Evolutionary conservation across 306 rosid genomes (phyloP).

Genomic region (Cicer pinnatifidum): DNA sequence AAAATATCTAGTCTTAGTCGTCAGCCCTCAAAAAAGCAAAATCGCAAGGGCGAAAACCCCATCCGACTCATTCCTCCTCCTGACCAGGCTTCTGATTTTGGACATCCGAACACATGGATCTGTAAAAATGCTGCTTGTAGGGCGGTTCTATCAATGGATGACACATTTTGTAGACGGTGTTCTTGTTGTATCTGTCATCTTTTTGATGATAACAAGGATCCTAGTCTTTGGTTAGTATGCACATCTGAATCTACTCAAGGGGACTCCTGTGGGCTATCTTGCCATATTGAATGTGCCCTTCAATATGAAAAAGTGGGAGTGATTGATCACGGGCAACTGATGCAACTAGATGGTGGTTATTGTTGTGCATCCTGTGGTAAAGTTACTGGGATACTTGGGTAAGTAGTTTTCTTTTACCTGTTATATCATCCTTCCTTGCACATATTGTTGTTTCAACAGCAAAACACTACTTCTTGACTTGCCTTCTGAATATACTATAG

Average conservation of each 20-base stretch:
- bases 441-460: slow-evolving; percentile 15
- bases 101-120: slow-evolving; percentile 72
- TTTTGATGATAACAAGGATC: slow-evolving; percentile 95
- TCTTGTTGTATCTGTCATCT: slow-evolving; percentile 94
- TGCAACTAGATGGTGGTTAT: slow-evolving; percentile 96
- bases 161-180: slow-evolving; percentile 89
- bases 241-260: slow-evolving; percentile 71
- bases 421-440: slow-evolving; percentile 31
- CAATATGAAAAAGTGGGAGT: slow-evolving; percentile 84
- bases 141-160: slow-evolving; percentile 79
- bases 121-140: slow-evolving; percentile 95
- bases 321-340: slow-evolving; percentile 86
- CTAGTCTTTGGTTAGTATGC: slow-evolving; percentile 97
- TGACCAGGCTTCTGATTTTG: slow-evolving; percentile 72
- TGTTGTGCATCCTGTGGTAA: slow-evolving; percentile 96
- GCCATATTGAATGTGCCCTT: slow-evolving; percentile 95
- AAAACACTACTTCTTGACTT: slow-evolving; percentile 28
- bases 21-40: slow-evolving; percentile 70
- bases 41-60: slow-evolving; percentile 82
- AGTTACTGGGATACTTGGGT: slow-evolving; percentile 95
- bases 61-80: slow-evolving; percentile 57
- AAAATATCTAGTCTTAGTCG: slow-evolving; percentile 62
- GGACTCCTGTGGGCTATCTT: slow-evolving; percentile 88
- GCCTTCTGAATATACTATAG: slow-evolving; percentile 26
- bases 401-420: slow-evolving; percentile 47